Conservation (phyloP, 768 basidiomycete species). For the Podaxis sp. region DNA sequence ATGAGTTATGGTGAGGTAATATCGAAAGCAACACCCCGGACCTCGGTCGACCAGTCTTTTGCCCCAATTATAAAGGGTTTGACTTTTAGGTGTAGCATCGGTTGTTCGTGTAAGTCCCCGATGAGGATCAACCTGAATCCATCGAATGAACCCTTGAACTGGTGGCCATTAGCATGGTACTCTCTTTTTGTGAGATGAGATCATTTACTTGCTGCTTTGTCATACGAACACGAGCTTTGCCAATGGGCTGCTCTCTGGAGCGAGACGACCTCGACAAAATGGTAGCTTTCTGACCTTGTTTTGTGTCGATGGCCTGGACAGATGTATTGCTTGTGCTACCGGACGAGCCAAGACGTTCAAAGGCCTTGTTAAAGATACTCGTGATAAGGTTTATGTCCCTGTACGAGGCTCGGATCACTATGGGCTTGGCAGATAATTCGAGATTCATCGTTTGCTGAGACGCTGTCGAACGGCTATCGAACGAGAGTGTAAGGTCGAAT, state of each 20-base stretch:
- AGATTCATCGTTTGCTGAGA: conserved; percentile 77
- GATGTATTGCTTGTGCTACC: not conserved
- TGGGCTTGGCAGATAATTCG: conserved; percentile 76
- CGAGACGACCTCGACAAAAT: conserved; percentile 6
- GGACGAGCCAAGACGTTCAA: conserved; percentile 48
- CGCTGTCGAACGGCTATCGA: conserved; percentile 79
- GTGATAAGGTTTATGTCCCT: conserved; percentile 90
- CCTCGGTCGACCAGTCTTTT: conserved; percentile 94
- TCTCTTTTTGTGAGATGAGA: not conserved
- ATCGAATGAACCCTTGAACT: conserved; percentile 86
- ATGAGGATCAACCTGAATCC: conserved; percentile 93
- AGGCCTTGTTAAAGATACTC: conserved; percentile 82
- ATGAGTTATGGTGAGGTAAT: not conserved
- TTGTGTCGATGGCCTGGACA: not conserved
- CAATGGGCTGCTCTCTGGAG: conserved; percentile 22
- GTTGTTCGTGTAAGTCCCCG: conserved; percentile 93
- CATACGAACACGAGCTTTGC: conserved; percentile 47
- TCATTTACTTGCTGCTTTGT: conserved; percentile 78
- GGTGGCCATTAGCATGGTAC: conserved; percentile 8
- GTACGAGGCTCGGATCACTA: conserved; percentile 94
- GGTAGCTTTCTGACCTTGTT: conserved; percentile 12
- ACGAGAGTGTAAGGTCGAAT: conserved; percentile 80
- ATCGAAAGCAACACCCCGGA: conserved; percentile 31
- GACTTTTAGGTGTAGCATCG: conserved; percentile 85
- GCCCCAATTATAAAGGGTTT: conserved; percentile 81